These are phyloP conservation scores for Boletus patriciae DNA, from an alignment of 768 basidiomycete species.

Conservation along the genomic window DNA sequence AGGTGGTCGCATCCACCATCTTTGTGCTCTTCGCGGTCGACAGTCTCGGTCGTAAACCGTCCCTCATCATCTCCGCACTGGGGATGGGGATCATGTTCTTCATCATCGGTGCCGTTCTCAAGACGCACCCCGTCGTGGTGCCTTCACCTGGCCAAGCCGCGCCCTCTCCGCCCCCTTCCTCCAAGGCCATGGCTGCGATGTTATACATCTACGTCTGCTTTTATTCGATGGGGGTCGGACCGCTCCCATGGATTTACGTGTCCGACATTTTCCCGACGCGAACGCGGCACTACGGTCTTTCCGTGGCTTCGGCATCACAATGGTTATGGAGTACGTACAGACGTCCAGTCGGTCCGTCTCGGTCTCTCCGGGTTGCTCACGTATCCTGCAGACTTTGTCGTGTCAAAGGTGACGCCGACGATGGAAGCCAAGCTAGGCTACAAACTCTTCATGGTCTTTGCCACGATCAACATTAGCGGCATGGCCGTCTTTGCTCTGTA, in stretches of 20 bases:
- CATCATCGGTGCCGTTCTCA: slow-evolving; percentile 82
- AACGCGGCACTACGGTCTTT: slow-evolving; percentile 78
- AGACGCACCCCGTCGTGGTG: slow-evolving; percentile 60
- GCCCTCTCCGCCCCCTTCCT: slow-evolving; percentile 46
- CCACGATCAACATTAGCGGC: slow-evolving; percentile 66
- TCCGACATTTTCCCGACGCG: slow-evolving; percentile 87
- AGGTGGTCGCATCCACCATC: slow-evolving; percentile 62
- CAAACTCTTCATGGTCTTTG: slow-evolving; percentile 80
- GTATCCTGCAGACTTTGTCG: slow-evolving; percentile 55
- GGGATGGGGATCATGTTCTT: slow-evolving; percentile 82
- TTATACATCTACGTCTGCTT: slow-evolving; percentile 86
- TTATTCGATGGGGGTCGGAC: slow-evolving; percentile 87
- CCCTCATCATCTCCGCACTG: slow-evolving; percentile 68
- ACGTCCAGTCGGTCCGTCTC: not conserved
- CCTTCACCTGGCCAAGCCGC: slow-evolving; percentile 42
- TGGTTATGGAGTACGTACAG: slow-evolving; percentile 72
- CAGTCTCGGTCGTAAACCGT: slow-evolving; percentile 63
- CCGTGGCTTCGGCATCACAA: slow-evolving; percentile 72
- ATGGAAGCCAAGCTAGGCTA: slow-evolving; percentile 62
- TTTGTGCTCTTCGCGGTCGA: slow-evolving; percentile 72
- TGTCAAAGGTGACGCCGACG: slow-evolving; percentile 69
- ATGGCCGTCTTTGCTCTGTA: slow-evolving; percentile 70
- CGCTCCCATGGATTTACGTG: slow-evolving; percentile 65
- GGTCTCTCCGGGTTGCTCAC: not conserved
- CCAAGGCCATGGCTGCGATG: slow-evolving; percentile 82